Evolutionary conservation across 148 eudicot species (phyloP), one percentile per base, ranked within the genome.

Genomic region (Nyssa sinensis): DNA sequence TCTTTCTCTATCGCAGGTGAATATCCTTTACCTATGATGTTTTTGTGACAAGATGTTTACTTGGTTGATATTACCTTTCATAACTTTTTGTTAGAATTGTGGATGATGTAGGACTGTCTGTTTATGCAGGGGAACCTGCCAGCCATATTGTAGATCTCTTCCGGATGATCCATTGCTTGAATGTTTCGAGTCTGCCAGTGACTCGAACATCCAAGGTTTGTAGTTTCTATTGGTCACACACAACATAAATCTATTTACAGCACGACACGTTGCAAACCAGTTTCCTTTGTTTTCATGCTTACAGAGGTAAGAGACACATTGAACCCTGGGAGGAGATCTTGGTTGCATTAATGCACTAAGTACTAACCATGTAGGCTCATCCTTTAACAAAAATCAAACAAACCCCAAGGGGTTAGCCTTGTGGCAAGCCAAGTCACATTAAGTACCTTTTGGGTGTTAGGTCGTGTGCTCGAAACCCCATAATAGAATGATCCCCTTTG

Each of bases 151-250:
- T 79, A 78, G 90, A 79, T 84, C 97, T 71, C 97, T 96, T 78
- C 99, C 99, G 5, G 93, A 93, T 80, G 86, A 96, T 82, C 95
- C 98, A 49, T 79, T 96, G 83, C 91, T 96, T 64, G 90, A 93
- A 78, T 96, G 99, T 82, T 93, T 96, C 60, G 86, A 86, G 47
- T 60, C 82, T 41, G 74, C 76, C 37, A 64, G 78, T 71, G 88
- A 72, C 69, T 79, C 84, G 67, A 81, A 77, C 73, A 67, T 91
- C 74, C 80, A 82, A 85, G 99, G 99, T 91, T 13, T 28, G 83
- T 69, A 66, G 25, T 68, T 66, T 29, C 21, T 71, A 19, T 55
- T 55, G 7, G 24, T 55, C 59, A 55, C 59, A 55, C 59, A 55
- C 59, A 55, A n/a, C 21, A 19, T 12, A 44, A 12, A 4, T 14